Base-by-base conservation (phyloP, 768 basidiomycete genomes). In the Mycena rosella region DNA sequence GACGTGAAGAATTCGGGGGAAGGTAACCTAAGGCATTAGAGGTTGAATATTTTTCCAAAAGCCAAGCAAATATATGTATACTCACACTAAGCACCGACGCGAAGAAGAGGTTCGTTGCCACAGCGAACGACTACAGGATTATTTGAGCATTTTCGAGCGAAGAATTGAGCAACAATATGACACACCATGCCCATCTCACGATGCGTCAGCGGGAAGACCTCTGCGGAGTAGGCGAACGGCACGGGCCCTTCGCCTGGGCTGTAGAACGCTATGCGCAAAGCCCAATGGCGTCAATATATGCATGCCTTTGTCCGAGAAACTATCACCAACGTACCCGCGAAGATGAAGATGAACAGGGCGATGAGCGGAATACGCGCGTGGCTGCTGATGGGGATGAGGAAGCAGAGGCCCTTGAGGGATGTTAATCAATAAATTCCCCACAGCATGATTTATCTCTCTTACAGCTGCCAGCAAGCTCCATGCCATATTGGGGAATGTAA, bases 191-290 rank as follows among this genome's bases (percentile, higher is more conserved):
- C 84, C 81, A 92, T 84, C 73, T 93, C 92, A 73, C 94, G 84
- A 66, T 92, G 87, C 34, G 91, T 90, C 42, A 96, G 83, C 9
- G 95, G 95, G 86, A 94, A 97, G 14, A 92, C 95, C 78, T 96
- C 96, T 4, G 95, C 95, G 5, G 94, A 95, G 76, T 96, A 96
- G 0, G 93, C 91, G 78, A 91, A 96, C 0, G 95, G 96, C 10
- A 96, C 95, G 6, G 95, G 95, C 0, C 95, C 95, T 82, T 95
- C 94, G 67, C 94, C 94, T 1, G 92, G 92, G 0, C 91, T 92
- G 76, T 95, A 94, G 77, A 90, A 91, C 1, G 85, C 85, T 63
- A n/a, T n/a, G 27, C n/a, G 32, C 20, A 36, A 11, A 18, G 30
- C 11, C 52, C 36, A 29, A 29, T n/a, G n/a, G n/a, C n/a, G n/a